phyloP scores from a whole-genome alignment of 352 stramenopile species.

The Phytophthora megakarya region DNA sequence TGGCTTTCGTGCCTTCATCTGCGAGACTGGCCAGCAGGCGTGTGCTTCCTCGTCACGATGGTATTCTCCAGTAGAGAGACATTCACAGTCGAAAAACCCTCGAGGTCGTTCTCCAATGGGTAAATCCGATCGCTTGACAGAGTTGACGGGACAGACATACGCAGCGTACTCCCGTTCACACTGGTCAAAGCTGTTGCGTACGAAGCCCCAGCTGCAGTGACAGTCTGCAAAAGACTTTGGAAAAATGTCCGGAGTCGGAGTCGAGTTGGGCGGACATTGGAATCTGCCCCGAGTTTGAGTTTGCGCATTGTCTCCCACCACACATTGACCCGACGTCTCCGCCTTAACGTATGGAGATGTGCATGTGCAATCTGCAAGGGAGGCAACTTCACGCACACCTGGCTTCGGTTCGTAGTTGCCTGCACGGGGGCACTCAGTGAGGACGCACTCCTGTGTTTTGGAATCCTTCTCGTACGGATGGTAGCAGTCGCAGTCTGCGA shows the following conservation, averaged over 20 bases:
- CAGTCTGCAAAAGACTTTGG: constrained; percentile 71
- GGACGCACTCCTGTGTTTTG: constrained; percentile 50
- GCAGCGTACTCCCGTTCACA: constrained; percentile 61
- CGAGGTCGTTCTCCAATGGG: constrained; percentile 42
- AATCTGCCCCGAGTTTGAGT: constrained; percentile 19
- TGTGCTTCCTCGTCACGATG: constrained; percentile 63
- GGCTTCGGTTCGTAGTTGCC: constrained; percentile 79
- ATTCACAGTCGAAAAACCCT: constrained; percentile 83
- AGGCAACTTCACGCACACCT: constrained; percentile 36
- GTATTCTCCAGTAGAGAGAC: constrained; percentile 48
- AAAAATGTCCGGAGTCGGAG: constrained; percentile 30
- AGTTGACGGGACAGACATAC: constrained; percentile 71
- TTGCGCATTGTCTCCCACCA: constrained; percentile 16
- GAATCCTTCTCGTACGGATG: constrained; percentile 76
- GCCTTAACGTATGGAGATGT: constrained; percentile 69
- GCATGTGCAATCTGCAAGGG: constrained; percentile 79
- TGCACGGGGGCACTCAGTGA: constrained; percentile 66
- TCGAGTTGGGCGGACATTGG: constrained; percentile 47
- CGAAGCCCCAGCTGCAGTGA: constrained; percentile 75
- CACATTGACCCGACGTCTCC: constrained; percentile 73
- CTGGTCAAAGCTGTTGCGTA: constrained; percentile 45
- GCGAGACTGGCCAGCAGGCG: constrained; percentile 42
- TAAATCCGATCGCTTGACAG: constrained; percentile 47
- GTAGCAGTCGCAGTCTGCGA: constrained; percentile 76
- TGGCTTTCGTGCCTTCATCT: constrained; percentile 26